Conservation (phyloP, 768 basidiomycete species). For the Rhodocollybia butyracea region DNA sequence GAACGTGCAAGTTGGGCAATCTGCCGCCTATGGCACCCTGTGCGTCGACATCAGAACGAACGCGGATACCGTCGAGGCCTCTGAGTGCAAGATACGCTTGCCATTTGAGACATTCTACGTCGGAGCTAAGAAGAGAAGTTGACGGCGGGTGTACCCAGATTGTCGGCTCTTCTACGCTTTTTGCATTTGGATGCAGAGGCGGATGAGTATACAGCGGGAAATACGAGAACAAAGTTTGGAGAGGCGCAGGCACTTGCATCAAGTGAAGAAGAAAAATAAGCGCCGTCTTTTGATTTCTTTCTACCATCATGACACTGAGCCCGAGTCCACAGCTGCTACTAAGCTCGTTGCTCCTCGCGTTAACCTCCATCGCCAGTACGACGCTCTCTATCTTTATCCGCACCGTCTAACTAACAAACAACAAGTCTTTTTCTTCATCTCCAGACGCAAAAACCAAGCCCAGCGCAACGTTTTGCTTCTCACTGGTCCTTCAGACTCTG, state of each 20-base stretch:
- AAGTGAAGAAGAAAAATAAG: background rate
- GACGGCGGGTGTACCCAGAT: conserved; percentile 59
- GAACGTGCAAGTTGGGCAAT: conserved; percentile 71
- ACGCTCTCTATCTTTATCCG: background rate
- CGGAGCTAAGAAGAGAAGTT: background rate
- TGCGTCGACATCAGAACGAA: conserved; percentile 67
- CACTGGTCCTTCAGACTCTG: conserved; percentile 72
- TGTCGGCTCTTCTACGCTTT: conserved; percentile 33
- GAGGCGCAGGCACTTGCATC: conserved; percentile 31
- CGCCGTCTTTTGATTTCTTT: background rate
- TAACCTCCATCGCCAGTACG: background rate
- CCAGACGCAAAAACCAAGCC: conserved; percentile 39
- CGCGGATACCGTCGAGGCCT: conserved; percentile 43
- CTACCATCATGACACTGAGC: conserved; percentile 1
- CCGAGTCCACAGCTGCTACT: background rate
- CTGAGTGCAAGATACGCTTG: conserved; percentile 36
- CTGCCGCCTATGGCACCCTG: conserved; percentile 68
- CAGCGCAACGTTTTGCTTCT: conserved; percentile 65
- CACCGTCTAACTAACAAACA: background rate
- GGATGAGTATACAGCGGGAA: conserved; percentile 62
- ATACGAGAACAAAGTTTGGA: conserved; percentile 49
- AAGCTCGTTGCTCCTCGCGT: background rate
- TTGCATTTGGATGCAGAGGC: conserved; percentile 27
- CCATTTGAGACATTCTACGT: too few relatives aligned
- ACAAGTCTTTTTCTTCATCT: conserved; percentile 44